These are phyloP conservation scores for Zygosaccharomyces pseudobailii DNA, from an alignment of 1,139 yeast genomes.

Conservation along the genomic window DNA sequence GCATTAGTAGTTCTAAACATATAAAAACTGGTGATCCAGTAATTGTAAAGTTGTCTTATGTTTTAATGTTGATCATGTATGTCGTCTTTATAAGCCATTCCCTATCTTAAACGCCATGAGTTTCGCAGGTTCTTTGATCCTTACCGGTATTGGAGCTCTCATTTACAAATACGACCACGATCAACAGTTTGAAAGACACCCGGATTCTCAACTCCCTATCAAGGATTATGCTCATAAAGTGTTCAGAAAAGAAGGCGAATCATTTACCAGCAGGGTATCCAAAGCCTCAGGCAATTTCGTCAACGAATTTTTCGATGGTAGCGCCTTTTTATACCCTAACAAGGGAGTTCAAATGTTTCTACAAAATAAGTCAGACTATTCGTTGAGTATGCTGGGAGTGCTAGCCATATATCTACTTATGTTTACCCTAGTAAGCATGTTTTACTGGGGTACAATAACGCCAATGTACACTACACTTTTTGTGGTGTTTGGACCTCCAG, in stretches of 20 bases:
- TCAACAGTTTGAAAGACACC: slow-evolving; percentile 22
- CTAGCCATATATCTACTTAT: slow-evolving; percentile 19
- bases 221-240: slow-evolving; percentile 12
- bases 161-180: slow-evolving; percentile 25
- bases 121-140: slow-evolving; percentile 28
- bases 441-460: slow-evolving; percentile 30
- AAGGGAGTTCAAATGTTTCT: slow-evolving; percentile 21
- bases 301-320: slow-evolving; percentile 21
- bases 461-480: slow-evolving; percentile 31
- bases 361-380: slow-evolving; percentile 16
- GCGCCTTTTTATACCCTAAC: slow-evolving; percentile 27
- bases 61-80: too few species aligned
- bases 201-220: slow-evolving; percentile 13
- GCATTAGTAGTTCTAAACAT: too few species aligned
- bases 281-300: slow-evolving; percentile 21
- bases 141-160: slow-evolving; percentile 30
- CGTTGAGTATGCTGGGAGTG: slow-evolving; percentile 12
- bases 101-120: slow-evolving; percentile 19
- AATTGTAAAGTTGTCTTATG: too few species aligned
- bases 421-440: slow-evolving; percentile 19
- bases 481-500: slow-evolving; percentile 30
- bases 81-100: too few species aligned
- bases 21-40: too few species aligned
- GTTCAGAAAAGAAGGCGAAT: slow-evolving; percentile 14
- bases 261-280: slow-evolving; percentile 10